These are phyloP conservation scores for Yueomyces sp. DNA, from an alignment of 805 yeast genomes.

Conservation along the genomic window DNA sequence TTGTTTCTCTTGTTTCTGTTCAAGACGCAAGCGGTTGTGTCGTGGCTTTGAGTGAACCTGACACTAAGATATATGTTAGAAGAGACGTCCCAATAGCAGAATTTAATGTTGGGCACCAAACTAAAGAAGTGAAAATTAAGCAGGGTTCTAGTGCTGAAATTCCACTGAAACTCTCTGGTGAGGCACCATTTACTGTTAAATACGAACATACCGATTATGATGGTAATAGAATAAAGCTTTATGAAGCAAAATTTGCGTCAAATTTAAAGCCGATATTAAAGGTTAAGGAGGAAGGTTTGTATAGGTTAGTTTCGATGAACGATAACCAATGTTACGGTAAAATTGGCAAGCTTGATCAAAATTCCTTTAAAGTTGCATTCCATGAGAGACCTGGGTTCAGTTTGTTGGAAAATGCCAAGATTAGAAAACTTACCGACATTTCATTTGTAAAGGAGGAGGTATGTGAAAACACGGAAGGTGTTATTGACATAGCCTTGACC, in stretches of 20 bases:
- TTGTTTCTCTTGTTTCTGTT: slow-evolving; percentile 47
- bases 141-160: slow-evolving; percentile 48
- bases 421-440: slow-evolving; percentile 11
- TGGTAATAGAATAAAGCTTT: slow-evolving; percentile 16
- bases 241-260: slow-evolving; percentile 12
- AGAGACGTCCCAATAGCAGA: slow-evolving; percentile 50
- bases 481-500: slow-evolving; percentile 35
- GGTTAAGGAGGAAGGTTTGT: slow-evolving; percentile 34
- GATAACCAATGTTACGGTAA: slow-evolving; percentile 43
- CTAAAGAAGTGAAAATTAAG: slow-evolving; percentile 30
- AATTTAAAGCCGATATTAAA: slow-evolving; percentile 24
- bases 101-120: slow-evolving; percentile 27
- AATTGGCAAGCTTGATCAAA: slow-evolving; percentile 21
- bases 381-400: slow-evolving; percentile 32
- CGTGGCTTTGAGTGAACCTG: slow-evolving; percentile 53
- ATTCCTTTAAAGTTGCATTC: slow-evolving; percentile 28
- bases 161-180: slow-evolving; percentile 50
- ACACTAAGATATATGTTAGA: slow-evolving; percentile 54
- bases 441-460: slow-evolving; percentile 26
- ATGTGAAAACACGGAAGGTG: slow-evolving; percentile 36
- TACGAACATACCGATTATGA: slow-evolving; percentile 22
- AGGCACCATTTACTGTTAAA: slow-evolving; percentile 34
- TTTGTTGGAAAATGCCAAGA: slow-evolving; percentile 24
- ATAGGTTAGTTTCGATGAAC: slow-evolving; percentile 30
- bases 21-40: slow-evolving; percentile 69